These are phyloP conservation scores for Solanum dulcamara DNA, from an alignment of 257 asterid genomes.

Conservation along the genomic window DNA sequence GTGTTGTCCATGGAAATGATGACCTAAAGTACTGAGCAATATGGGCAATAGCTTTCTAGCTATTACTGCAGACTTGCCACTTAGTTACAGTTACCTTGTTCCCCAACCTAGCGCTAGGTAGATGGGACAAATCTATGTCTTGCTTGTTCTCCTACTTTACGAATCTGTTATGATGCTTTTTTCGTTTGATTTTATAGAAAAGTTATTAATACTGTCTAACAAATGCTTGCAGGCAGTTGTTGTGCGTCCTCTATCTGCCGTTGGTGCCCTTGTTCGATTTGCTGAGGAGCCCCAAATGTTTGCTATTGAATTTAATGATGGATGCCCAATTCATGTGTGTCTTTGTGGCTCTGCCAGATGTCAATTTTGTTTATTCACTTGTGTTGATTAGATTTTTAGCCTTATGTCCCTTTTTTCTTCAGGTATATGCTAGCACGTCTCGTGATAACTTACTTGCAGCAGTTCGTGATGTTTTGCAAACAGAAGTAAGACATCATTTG, in stretches of 20 bases:
- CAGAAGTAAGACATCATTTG: constrained; percentile 46
- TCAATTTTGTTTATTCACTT: constrained; percentile 5
- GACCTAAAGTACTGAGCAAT: not conserved
- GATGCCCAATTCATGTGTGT: constrained; percentile 92
- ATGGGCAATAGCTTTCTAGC: not conserved
- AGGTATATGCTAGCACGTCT: constrained; percentile 98
- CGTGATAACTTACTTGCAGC: constrained; percentile 98
- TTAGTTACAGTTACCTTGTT: not conserved
- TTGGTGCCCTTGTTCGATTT: constrained; percentile 93
- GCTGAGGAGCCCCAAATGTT: constrained; percentile 99
- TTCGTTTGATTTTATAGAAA: constrained; percentile 1
- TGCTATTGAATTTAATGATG: constrained; percentile 94
- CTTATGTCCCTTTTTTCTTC: constrained; percentile 21
- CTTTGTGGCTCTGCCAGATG: constrained; percentile 7
- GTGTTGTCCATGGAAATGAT: not conserved
- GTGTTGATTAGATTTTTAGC: not conserved
- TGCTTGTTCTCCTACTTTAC: constrained; percentile 2
- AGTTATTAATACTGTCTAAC: constrained; percentile 2
- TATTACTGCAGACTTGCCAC: not conserved
- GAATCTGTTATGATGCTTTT: not conserved
- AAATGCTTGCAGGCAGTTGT: constrained; percentile 71
- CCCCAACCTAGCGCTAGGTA: not conserved
- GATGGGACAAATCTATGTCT: not conserved
- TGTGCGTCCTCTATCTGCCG: constrained; percentile 85
- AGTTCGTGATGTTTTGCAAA: constrained; percentile 83